phyloP scores from a whole-genome alignment of 106 monocot species.

The Allium sativum region DNA sequence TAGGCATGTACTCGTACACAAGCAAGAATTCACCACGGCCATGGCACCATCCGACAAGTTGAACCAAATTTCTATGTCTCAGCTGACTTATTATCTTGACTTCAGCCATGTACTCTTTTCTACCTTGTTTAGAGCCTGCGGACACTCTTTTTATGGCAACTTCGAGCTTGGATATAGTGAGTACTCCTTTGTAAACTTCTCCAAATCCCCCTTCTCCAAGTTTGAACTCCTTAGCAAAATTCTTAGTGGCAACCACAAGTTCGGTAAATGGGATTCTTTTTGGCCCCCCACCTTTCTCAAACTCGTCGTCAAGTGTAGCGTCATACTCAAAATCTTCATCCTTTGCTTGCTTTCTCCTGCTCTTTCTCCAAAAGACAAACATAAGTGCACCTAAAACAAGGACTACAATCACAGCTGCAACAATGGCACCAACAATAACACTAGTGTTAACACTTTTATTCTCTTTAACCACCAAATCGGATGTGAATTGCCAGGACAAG shows the following conservation, averaged over 20 bases:
- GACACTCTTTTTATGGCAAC: constrained; percentile 25
- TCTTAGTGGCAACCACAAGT: constrained; percentile 14
- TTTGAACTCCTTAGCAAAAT: constrained; percentile 17
- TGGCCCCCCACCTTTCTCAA: constrained; percentile 15
- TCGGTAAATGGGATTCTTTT: constrained; percentile 8
- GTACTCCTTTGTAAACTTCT: constrained; percentile 16
- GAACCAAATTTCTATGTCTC: constrained; percentile 23
- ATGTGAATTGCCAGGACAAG: constrained; percentile 48
- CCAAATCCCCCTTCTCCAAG: constrained; percentile 29
- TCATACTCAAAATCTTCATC: constrained; percentile 11
- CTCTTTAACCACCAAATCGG: constrained; percentile 8
- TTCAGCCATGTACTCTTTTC: constrained; percentile 18
- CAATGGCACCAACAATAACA: background rate
- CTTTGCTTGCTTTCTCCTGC: background rate
- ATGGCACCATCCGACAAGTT: constrained; percentile 27
- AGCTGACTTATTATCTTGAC: constrained; percentile 21
- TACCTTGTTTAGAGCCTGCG: constrained; percentile 6
- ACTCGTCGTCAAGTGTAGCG: constrained; percentile 8
- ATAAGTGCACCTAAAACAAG: background rate
- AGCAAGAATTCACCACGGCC: constrained; percentile 9
- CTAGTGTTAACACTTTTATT: background rate
- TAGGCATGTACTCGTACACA: constrained; percentile 36
- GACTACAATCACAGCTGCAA: background rate
- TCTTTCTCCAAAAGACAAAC: constrained; percentile 12
- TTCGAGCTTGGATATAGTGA: background rate